These are phyloP conservation scores for Aspergillus haitiensis DNA, from an alignment of 495 filamentous ascomycete genomes.

Conservation along the genomic window DNA sequence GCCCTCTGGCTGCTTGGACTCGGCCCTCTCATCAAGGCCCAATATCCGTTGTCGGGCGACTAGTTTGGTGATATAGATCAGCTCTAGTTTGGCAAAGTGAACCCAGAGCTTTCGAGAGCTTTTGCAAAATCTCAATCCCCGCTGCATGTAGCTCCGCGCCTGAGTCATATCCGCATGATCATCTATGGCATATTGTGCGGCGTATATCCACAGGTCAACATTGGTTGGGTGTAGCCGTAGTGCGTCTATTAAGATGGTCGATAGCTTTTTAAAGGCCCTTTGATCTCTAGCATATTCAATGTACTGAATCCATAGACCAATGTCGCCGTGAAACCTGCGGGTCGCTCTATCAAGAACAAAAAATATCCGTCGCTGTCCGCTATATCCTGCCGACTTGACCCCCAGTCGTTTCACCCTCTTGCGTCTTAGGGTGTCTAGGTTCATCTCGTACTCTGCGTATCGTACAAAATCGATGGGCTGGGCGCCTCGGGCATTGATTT, in stretches of 20 bases:
- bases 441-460: conserved; percentile 90
- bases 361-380: conserved; percentile 79
- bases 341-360: conserved; percentile 86
- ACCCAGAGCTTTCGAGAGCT: conserved; percentile 72
- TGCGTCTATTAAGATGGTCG: conserved; percentile 70
- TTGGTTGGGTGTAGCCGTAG: conserved; percentile 83
- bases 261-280: conserved; percentile 77
- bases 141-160: conserved; percentile 82
- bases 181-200: conserved; percentile 73
- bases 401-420: conserved; percentile 80
- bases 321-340: conserved; percentile 76
- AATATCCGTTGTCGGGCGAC: conserved; percentile 67
- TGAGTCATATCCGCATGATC: conserved; percentile 78
- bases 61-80: conserved; percentile 85
- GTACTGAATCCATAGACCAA: conserved; percentile 90
- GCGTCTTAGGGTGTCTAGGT: conserved; percentile 75
- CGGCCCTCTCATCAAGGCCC: conserved; percentile 58
- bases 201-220: conserved; percentile 83
- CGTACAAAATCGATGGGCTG: conserved; percentile 74
- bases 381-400: conserved; percentile 61
- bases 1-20: conserved; percentile 44
- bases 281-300: conserved; percentile 76
- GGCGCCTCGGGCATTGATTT: conserved; percentile 76
- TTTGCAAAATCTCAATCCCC: conserved; percentile 85
- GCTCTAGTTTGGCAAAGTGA: conserved; percentile 87